These are phyloP conservation scores for Stellera chamaejasme DNA, from an alignment of 345 rosid genomes.

Conservation along the genomic window DNA sequence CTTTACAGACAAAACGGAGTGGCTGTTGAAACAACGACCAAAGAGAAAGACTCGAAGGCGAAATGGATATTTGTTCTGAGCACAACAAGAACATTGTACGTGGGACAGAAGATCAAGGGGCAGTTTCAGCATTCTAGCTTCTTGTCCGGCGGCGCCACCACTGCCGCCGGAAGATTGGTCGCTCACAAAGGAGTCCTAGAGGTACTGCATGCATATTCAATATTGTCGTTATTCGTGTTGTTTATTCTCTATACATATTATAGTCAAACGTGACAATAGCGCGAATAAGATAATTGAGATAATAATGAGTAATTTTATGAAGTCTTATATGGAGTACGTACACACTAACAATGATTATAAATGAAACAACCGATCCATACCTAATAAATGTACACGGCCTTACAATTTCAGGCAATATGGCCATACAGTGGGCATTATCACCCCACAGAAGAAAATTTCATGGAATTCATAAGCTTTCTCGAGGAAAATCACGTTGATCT, in stretches of 20 bases:
- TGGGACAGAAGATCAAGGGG: conserved; percentile 63
- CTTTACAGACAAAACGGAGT: conserved; percentile 23
- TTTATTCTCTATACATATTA: neutral
- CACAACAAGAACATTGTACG: conserved; percentile 46
- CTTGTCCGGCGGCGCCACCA: conserved; percentile 59
- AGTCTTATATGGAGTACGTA: too few species aligned
- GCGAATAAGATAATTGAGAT: too few species aligned
- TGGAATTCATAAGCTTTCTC: conserved; percentile 64
- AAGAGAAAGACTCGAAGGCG: conserved; percentile 30
- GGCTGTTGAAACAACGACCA: conserved; percentile 31
- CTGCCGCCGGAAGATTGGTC: conserved; percentile 62
- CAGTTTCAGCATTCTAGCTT: conserved; percentile 67
- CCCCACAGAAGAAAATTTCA: conserved; percentile 90
- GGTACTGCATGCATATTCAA: conserved; percentile 16
- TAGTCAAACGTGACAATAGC: too few species aligned
- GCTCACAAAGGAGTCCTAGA: conserved; percentile 44
- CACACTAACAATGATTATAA: too few species aligned
- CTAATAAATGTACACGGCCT: too few species aligned
- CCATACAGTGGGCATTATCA: conserved; percentile 96
- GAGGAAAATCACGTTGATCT: conserved; percentile 64
- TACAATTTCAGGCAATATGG: conserved; percentile 64
- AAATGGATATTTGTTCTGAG: conserved; percentile 72
- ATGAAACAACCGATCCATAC: too few species aligned
- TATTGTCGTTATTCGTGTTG: neutral
- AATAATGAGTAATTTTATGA: too few species aligned